Conservation (phyloP, 2,329 filamentous ascomycete species). For the Sclerotinia borealis region DNA sequence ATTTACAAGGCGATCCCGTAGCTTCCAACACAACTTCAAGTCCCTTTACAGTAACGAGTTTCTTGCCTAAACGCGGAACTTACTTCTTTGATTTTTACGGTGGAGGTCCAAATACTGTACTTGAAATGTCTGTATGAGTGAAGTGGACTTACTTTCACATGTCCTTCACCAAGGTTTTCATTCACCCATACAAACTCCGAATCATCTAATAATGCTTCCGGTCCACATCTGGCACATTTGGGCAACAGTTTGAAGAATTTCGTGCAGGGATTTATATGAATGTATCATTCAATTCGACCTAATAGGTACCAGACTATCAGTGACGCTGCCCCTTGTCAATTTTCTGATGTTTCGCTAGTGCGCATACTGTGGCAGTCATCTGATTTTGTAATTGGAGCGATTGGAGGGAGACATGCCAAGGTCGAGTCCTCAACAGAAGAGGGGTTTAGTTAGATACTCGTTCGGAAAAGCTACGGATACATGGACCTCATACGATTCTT, state of each 20-base stretch:
- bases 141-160: conserved; percentile 11
- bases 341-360: conserved; percentile 5
- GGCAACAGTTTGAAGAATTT: conserved; percentile 3
- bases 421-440: conserved; percentile 5
- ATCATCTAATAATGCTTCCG: not conserved
- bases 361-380: conserved; percentile 13
- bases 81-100: not conserved
- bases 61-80: not conserved
- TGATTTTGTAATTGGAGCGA: conserved; percentile 11
- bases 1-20: conserved; percentile 6
- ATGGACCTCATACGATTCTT: conserved; percentile 1
- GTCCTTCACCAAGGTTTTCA: not conserved
- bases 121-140: not conserved
- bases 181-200: not conserved
- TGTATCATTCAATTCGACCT: conserved; percentile 4
- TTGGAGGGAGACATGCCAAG: not conserved
- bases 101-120: not conserved
- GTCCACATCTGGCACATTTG: conserved; percentile 6
- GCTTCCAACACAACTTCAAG: not conserved
- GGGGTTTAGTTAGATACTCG: conserved; percentile 1
- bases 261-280: conserved; percentile 12
- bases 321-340: not conserved
- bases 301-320: conserved; percentile 3
- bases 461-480: not conserved
- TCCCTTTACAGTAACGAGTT: not conserved